These are phyloP conservation scores for Alternaria triticimaculans DNA, from an alignment of 2,329 filamentous ascomycete genomes.

Conservation along the genomic window DNA sequence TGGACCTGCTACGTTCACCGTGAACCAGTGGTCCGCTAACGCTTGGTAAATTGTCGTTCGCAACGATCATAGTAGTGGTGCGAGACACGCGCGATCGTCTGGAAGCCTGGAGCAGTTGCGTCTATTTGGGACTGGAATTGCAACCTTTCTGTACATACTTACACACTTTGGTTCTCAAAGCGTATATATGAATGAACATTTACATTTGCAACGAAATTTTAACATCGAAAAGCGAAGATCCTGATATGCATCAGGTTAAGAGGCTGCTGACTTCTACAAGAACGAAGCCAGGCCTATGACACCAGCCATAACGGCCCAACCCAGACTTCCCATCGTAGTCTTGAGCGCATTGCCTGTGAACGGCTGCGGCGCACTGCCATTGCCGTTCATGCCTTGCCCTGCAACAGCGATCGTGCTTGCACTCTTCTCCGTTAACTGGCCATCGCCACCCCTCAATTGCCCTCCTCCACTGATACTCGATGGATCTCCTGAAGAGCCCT, in stretches of 20 bases:
- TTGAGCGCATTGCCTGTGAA: constrained; percentile 4
- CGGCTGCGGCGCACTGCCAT: background rate
- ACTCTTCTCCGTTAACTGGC: constrained; percentile 12
- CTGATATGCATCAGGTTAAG: background rate
- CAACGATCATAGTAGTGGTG: background rate
- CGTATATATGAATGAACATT: background rate
- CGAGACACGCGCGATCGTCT: background rate
- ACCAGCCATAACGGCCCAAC: background rate
- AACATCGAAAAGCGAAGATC: background rate
- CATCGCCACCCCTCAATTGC: constrained; percentile 37
- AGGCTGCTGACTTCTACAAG: background rate
- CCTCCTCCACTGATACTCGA: constrained; percentile 41
- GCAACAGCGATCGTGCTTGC: constrained; percentile 6
- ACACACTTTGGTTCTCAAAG: background rate
- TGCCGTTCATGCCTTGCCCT: background rate
- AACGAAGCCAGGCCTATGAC: background rate
- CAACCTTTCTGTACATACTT: background rate
- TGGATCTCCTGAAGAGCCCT: constrained; percentile 39
- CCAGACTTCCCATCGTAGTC: background rate
- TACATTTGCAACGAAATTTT: background rate
- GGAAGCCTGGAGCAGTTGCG: background rate
- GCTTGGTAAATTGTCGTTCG: constrained; percentile 2
- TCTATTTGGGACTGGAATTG: background rate
- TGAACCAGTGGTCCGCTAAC: constrained; percentile 23
- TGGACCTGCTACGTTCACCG: constrained; percentile 28